A percentile compares a stretch with the other conserved stretches of the same genome.
Conservation (phyloP, 1,284 basidiomycete genomes). For the Ustilago tritici region DNA sequence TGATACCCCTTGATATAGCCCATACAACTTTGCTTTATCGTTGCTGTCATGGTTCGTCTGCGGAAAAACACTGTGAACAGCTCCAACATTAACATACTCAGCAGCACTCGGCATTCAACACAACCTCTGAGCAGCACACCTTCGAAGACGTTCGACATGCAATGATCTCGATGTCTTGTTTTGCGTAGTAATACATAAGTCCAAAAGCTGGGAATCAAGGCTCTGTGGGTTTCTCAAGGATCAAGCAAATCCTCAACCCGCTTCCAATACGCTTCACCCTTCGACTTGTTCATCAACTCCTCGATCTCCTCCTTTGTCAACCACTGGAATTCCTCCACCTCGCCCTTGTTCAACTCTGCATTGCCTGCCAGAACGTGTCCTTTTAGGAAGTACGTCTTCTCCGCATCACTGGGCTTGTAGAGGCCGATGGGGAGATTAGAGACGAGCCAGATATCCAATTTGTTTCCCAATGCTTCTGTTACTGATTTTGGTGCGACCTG, state of each 20-base stretch:
- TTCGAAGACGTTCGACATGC: not conserved
- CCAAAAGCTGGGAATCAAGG: not conserved
- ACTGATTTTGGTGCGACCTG: slow-evolving; percentile 52
- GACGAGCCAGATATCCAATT: slow-evolving; percentile 67
- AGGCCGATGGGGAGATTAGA: slow-evolving; percentile 63
- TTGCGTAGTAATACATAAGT: not conserved
- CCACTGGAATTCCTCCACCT: slow-evolving; percentile 84
- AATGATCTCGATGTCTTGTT: not conserved
- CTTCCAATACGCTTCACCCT: slow-evolving; percentile 79
- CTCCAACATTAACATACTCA: too few relatives aligned
- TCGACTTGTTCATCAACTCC: slow-evolving; percentile 70
- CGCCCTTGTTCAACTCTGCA: slow-evolving; percentile 49
- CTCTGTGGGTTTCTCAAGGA: slow-evolving; percentile 22
- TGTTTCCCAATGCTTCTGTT: slow-evolving; percentile 47
- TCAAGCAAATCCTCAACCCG: slow-evolving; percentile 80
- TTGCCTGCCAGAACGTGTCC: slow-evolving; percentile 62
- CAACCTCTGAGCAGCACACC: not conserved
- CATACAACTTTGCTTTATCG: too few relatives aligned
- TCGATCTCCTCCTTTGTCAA: slow-evolving; percentile 87
- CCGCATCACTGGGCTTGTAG: slow-evolving; percentile 19
- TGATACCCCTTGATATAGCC: not conserved
- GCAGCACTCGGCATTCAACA: too few relatives aligned
- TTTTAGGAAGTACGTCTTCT: slow-evolving; percentile 62
- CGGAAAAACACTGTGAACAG: too few relatives aligned
- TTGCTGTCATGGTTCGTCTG: too few relatives aligned